Percentiles rank a stretch among this genome's conserved stretches.
Evolutionary conservation across 2,329 filamentous ascomycete genomes (phyloP).

Genomic region (Westerdykella aurantiaca): DNA sequence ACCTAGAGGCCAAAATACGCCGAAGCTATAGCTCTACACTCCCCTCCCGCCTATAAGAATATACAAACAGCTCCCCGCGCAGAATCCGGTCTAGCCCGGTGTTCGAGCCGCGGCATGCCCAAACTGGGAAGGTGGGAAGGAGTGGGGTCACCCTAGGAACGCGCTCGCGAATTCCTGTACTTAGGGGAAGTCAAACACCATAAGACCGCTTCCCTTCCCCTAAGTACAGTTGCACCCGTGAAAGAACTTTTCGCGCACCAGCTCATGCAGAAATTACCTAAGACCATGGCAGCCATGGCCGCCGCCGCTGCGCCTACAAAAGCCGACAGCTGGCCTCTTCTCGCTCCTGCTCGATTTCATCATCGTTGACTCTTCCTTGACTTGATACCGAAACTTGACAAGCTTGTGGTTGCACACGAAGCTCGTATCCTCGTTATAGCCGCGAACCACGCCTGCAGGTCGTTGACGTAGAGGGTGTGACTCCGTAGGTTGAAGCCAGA

Average conservation of each 20-base stretch:
- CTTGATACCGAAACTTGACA: not conserved
- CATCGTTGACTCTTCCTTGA: not conserved
- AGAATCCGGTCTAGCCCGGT: no score
- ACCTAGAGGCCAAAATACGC: no score
- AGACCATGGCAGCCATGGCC: constrained; percentile 18
- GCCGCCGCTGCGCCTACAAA: constrained; percentile 20
- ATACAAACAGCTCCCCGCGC: no score
- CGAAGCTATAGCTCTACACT: no score
- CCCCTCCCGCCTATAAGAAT: no score
- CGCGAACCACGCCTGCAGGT: constrained; percentile 1
- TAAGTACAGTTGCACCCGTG: constrained; percentile 32
- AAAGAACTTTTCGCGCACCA: constrained; percentile 16
- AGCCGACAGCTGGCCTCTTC: constrained; percentile 14
- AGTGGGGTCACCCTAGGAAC: no score
- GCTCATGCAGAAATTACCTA: constrained; percentile 28
- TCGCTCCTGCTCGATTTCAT: constrained; percentile 1
- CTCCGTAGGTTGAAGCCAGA: not conserved
- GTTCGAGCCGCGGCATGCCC: no score
- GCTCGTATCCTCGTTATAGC: constrained; percentile 4
- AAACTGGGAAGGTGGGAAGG: no score
- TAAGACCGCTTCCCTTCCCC: constrained; percentile 19
- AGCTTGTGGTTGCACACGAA: no score
- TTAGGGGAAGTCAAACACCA: constrained; percentile 19
- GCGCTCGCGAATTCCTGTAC: constrained; percentile 14
- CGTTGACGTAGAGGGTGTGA: not conserved